These are phyloP conservation scores for Micractinium conductrix DNA, from an alignment of 139 green algal species.

Conservation along the genomic window DNA sequence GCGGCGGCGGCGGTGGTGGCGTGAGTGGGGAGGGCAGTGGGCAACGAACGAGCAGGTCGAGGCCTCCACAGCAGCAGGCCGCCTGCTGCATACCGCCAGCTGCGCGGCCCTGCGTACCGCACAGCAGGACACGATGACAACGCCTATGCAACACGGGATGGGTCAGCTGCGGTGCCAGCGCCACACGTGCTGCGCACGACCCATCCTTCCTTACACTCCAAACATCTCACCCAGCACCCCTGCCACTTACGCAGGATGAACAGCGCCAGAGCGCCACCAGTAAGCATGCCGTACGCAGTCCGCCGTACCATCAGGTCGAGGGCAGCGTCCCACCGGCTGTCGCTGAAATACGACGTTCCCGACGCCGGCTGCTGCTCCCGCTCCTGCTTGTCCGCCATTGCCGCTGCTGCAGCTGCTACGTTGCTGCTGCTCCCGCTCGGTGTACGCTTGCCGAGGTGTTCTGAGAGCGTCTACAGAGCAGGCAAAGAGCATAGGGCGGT, in stretches of 20 bases:
- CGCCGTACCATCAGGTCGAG: slow-evolving; percentile 38
- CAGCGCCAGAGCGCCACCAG: slow-evolving; percentile 29
- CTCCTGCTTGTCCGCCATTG: not conserved
- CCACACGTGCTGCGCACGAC: not conserved
- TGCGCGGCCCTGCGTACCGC: not conserved
- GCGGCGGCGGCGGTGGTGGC: no score
- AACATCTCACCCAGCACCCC: not conserved
- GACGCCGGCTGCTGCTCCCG: no score
- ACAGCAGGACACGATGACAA: not conserved
- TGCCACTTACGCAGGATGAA: slow-evolving; percentile 36
- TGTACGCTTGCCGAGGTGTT: rapidly evolving
- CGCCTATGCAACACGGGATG: no score
- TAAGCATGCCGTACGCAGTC: slow-evolving; percentile 32
- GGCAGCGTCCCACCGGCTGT: slow-evolving; percentile 33
- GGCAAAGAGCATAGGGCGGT: no score
- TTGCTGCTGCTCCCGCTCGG: not conserved
- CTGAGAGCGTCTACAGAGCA: no score
- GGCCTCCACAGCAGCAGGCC: not conserved
- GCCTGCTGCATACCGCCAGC: not conserved
- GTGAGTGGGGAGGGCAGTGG: not conserved
- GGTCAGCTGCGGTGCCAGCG: no score
- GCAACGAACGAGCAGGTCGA: no score
- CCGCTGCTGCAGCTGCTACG: not conserved
- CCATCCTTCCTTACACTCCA: not conserved
- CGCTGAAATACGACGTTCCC: not conserved